These are phyloP conservation scores for Amanita pseudoporphyria DNA, from an alignment of 768 basidiomycete species.

Conservation along the genomic window DNA sequence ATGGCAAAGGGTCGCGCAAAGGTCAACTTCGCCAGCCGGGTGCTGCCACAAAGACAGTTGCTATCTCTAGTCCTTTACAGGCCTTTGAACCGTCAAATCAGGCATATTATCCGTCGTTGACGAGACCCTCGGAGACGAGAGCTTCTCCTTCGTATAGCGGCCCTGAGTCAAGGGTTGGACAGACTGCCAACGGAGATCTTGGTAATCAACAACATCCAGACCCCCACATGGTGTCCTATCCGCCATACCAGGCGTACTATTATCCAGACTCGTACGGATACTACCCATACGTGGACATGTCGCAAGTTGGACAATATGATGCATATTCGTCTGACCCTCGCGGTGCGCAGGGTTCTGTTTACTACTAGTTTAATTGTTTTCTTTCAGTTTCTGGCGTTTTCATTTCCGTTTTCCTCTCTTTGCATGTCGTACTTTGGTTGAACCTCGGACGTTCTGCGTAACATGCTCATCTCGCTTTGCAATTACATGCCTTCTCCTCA, in stretches of 20 bases:
- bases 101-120: slow-evolving; percentile 18
- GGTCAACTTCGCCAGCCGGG: slow-evolving; percentile 17
- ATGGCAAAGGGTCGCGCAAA: slow-evolving; percentile 17
- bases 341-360: slow-evolving; percentile 40
- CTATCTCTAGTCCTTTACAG: slow-evolving; percentile 31
- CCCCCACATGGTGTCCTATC: slow-evolving; percentile 39
- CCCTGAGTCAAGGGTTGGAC: slow-evolving; percentile 20
- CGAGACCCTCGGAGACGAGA: slow-evolving; percentile 16
- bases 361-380: slow-evolving; percentile 39
- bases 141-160: slow-evolving; percentile 1
- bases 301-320: slow-evolving; percentile 57
- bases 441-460: background rate
- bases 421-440: slow-evolving; percentile 1
- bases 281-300: slow-evolving; percentile 58
- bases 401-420: slow-evolving; percentile 15
- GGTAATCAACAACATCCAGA: slow-evolving; percentile 18
- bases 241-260: slow-evolving; percentile 60
- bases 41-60: slow-evolving; percentile 19
- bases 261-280: slow-evolving; percentile 65
- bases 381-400: slow-evolving; percentile 7
- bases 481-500: slow-evolving; percentile 2
- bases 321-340: slow-evolving; percentile 47
- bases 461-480: background rate
- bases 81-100: slow-evolving; percentile 15
- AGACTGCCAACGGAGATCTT: slow-evolving; percentile 10